Conservation (phyloP, 1,139 yeast genomes). For the Oligophagozyma castellii region DNA sequence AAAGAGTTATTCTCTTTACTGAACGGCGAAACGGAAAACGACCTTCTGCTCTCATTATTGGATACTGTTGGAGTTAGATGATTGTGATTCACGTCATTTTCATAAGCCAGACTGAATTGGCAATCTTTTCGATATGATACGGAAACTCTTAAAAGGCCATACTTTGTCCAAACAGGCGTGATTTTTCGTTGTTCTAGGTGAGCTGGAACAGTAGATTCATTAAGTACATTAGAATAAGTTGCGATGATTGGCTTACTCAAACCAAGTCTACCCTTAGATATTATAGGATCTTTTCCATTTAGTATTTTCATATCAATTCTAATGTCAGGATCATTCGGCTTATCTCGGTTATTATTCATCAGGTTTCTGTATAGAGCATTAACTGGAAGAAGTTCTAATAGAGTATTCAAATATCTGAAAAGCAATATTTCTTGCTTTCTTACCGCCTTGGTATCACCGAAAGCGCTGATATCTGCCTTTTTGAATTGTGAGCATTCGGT, state of each 20-base stretch:
- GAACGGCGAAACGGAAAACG: conserved; percentile 21
- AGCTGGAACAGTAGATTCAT: conserved; percentile 28
- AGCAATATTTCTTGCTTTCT: conserved; percentile 45
- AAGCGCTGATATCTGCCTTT: conserved; percentile 9
- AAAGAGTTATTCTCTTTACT: conserved; percentile 9
- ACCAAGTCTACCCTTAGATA: conserved; percentile 76
- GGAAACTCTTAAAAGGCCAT: conserved; percentile 60
- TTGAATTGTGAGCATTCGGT: conserved; percentile 21
- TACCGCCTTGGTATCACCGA: conserved; percentile 8
- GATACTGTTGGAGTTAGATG: conserved; percentile 5
- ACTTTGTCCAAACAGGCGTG: conserved; percentile 56
- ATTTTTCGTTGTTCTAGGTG: conserved; percentile 51
- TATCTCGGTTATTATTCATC: too few species aligned
- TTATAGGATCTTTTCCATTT: conserved; percentile 67
- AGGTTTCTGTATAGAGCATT: conserved; percentile 37
- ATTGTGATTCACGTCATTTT: conserved; percentile 6
- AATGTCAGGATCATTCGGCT: conserved; percentile 15
- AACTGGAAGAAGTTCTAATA: conserved; percentile 58
- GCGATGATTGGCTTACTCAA: conserved; percentile 51
- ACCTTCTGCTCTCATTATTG: conserved; percentile 3
- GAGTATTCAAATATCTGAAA: conserved; percentile 61
- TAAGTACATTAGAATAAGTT: conserved; percentile 29
- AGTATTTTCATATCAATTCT: conserved; percentile 45
- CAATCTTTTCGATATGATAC: conserved; percentile 68
- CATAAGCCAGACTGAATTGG: conserved; percentile 53